phyloP scores from a whole-genome alignment of 345 rosid species.

The Aethionema arabicum region DNA sequence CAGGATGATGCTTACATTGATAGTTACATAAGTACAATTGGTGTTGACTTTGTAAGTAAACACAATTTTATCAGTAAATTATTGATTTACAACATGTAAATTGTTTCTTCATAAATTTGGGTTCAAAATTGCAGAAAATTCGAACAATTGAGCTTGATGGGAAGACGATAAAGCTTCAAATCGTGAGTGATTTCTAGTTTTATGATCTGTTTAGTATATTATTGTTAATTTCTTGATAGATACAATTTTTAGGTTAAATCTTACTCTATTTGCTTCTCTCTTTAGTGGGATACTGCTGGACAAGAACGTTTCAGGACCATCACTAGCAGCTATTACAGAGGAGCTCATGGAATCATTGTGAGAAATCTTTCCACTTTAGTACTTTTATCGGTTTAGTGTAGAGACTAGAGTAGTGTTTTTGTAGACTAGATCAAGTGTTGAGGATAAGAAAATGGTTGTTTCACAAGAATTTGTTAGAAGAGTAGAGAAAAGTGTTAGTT shows the following conservation, averaged over 20 bases:
- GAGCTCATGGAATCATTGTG: slow-evolving; percentile 89
- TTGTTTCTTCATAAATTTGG: slow-evolving; percentile 18
- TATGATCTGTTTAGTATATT: background rate
- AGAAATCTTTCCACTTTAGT: slow-evolving; percentile 29
- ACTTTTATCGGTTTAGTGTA: background rate
- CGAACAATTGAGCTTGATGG: slow-evolving; percentile 79
- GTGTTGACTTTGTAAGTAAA: slow-evolving; percentile 77
- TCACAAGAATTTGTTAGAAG: too few species aligned
- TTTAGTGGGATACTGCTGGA: slow-evolving; percentile 93
- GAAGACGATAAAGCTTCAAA: slow-evolving; percentile 76
- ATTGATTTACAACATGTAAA: background rate
- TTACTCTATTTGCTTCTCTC: slow-evolving; percentile 4
- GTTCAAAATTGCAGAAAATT: slow-evolving; percentile 49
- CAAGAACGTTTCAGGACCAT: slow-evolving; percentile 91
- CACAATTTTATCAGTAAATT: background rate
- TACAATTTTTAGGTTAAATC: too few species aligned
- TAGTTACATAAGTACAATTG: slow-evolving; percentile 83
- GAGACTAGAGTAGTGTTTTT: background rate
- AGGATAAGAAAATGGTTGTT: background rate
- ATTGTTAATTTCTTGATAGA: background rate
- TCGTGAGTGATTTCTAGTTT: slow-evolving; percentile 42
- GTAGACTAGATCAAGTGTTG: background rate
- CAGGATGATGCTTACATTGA: slow-evolving; percentile 91
- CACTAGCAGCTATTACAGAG: slow-evolving; percentile 92
- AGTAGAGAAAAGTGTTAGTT: too few species aligned